Base-by-base conservation (phyloP, 176 grass and related monocot genomes). In the Lolium rigidum region DNA sequence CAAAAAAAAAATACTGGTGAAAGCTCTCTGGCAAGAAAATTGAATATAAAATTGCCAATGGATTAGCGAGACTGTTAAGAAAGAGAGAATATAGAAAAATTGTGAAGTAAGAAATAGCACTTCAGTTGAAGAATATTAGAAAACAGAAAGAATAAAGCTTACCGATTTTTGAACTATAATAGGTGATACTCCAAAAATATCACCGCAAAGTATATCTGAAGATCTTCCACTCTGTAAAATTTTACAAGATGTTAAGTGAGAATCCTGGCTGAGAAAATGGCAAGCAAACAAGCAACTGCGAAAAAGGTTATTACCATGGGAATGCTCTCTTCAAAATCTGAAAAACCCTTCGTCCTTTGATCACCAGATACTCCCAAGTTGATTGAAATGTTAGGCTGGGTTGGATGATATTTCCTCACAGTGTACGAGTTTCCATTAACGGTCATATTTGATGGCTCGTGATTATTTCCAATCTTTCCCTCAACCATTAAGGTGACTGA, bases 111-210 rank as follows among this genome's bases (percentile, higher is more conserved):
- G 44, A 28, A 74, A 17, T 51, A 43, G 8, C 41, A 43, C 5
- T 74, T 51, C 21, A 74, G 46, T 49, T 21, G 68, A 44, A 44
- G 38, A 70, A 44, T 70, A 44, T 0, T 21, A 70, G 38, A 70
- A 50, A 38, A 47, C 18, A 49, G 39, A 83, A 80, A 10, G 56
- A 39, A 51, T 24, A 79, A 66, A 20, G 4, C 43, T 78, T 94
- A 99, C 97, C 84, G 5, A 80, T 88, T 94, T 99, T 63, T 73
- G 77, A 78, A 94, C 68, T 82, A 87, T 91, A 44, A 85, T 80
- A 78, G 97, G 94, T 73, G 97, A 96, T 92, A 89, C 97, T 79
- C 97, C 97, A 56, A 97, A 99, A 83, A 97, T 99, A 84, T 97
- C 97, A 65, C 94, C 90, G 64, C 82, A 91, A 62, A 99, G 92